Base-by-base conservation (phyloP, 768 basidiomycete genomes). In the Lyophyllum shimeji region DNA sequence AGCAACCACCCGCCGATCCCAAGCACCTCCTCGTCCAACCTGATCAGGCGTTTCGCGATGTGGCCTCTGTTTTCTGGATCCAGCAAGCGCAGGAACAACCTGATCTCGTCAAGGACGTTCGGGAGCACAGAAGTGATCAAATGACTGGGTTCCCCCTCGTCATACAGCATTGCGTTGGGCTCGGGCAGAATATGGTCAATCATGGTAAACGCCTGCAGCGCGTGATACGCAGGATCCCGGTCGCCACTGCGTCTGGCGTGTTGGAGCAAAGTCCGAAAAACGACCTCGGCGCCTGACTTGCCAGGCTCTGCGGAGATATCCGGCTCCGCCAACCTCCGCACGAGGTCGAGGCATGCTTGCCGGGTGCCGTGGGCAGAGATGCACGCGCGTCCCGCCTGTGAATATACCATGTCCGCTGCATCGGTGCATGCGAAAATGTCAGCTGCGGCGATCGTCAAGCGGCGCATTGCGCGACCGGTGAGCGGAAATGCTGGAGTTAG, bases 1-100 rank as follows among this genome's bases (percentile, higher is more conserved):
- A 93, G 61, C 23, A 92, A 62, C 88, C 89, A 93, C 56, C 88
- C 85, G 17, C 82, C 86, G 1, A 88, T 69, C 2, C 83, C 84
- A 20, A 81, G 68, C 23, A 75, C 67, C 1, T 82, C 83, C 5
- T 74, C 67, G 59, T 93, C 90, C 13, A 91, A 67, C 17, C 67
- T 72, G 20, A 81, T 72, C 2, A 92, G 74, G 5, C 83, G 77
- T 46, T 77, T 70, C 24, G 90, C 64, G 23, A 91, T 65, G 37
- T 76, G 74, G 2, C 77, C 70, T 64, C 80, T 83, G 42, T 73
- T 80, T 52, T 84, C 80, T 2, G 80, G 74, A 53, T 86, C 82
- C 29, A 91, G 71, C 4, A 79, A 68, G 7, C 72, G 75, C 64
- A 85, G 79, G 68, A 91, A 90, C 1, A 66, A 50, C 55, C 68